Base-by-base conservation (phyloP, 2,329 filamentous ascomycete genomes). In the Fusarium pilosicola region DNA sequence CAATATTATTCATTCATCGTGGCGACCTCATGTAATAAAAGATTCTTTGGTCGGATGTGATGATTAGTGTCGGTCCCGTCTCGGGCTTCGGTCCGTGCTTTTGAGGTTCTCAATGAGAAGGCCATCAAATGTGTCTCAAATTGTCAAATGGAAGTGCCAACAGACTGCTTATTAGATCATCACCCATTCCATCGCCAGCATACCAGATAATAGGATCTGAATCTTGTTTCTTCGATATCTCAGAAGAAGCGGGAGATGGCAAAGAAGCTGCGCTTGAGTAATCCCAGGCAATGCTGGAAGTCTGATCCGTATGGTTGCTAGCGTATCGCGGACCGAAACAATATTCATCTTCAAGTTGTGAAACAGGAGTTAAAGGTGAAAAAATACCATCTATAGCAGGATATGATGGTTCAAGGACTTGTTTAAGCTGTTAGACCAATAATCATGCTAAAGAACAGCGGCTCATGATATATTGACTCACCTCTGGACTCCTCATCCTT, bases 11-110 rank as follows among this genome's bases (percentile, higher is more conserved):
- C 20, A 18, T 38, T n/a, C 14, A 26, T 26, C 20, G 7, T 6
- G 20, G 5, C 11, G 34, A 6, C 10, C 51, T 7, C 3, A 9
- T 2, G 4, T 28, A 20, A 1, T 4, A 2, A 7, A 11, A 6
- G 3, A 8, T 36, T 8, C 0, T 36, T 26, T 15, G 4, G n/a
- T 8, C 6, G n/a, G 18, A 15, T 0, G 26, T 3, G 26, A 8
- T n/a, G 11, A 36, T 26, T 20, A 24, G 12, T 34, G 8, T 2
- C 13, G 17, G 30, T 12, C 30, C 3, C 4, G 9, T 52, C n/a
- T 22, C 49, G 13, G 18, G 30, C 3, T 36, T 52, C n/a, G n/a
- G 49, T 22, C 49, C 49, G n/a, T 5, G 49, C 2, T 15, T 8
- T 6, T 36, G n/a, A 11, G 17, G 34, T 26, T 12, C 9, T 36